Conservation (phyloP, 1,284 basidiomycete species). For the Malassezia caprae region DNA sequence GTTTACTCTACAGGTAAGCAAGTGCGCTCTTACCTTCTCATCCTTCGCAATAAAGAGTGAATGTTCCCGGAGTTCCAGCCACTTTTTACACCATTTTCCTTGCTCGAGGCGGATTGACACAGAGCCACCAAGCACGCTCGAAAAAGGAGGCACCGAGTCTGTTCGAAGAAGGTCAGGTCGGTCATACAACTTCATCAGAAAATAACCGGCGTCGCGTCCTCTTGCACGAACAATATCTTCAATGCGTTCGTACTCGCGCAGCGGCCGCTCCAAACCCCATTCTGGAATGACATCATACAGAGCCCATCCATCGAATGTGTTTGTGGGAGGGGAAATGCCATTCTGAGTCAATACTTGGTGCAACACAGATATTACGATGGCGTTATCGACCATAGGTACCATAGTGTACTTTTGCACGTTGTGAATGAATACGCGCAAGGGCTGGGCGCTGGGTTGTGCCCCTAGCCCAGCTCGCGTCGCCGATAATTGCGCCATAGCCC, state of each 20-base stretch:
- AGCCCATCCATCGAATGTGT: conserved; percentile 34
- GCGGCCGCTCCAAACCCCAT: conserved; percentile 39
- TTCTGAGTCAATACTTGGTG: not conserved
- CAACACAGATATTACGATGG: not conserved
- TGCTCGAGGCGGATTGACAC: conserved; percentile 38
- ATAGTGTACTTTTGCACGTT: conserved; percentile 6
- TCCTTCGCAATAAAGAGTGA: conserved; percentile 39
- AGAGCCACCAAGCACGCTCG: conserved; percentile 36
- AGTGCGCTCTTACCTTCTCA: conserved; percentile 23
- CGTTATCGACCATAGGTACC: conserved; percentile 1
- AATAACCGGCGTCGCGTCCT: conserved; percentile 27
- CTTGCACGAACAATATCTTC: conserved; percentile 29
- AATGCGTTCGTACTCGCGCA: conserved; percentile 45
- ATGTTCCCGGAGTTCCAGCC: conserved; percentile 46
- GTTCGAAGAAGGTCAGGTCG: conserved; percentile 31
- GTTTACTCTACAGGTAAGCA: conserved; percentile 26
- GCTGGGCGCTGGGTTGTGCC: not conserved
- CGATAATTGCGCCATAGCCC: not conserved
- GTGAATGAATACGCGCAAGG: conserved; percentile 7
- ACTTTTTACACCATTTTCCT: conserved; percentile 41
- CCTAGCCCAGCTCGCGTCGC: no score
- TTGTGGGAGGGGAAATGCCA: not conserved
- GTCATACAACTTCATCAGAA: conserved; percentile 39
- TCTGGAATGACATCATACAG: conserved; percentile 36
- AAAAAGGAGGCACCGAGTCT: conserved; percentile 27